Evolutionary conservation across 1,284 basidiomycete species (phyloP), one percentile per base, ranked within the genome.

Genomic region (Flammula alnicola): DNA sequence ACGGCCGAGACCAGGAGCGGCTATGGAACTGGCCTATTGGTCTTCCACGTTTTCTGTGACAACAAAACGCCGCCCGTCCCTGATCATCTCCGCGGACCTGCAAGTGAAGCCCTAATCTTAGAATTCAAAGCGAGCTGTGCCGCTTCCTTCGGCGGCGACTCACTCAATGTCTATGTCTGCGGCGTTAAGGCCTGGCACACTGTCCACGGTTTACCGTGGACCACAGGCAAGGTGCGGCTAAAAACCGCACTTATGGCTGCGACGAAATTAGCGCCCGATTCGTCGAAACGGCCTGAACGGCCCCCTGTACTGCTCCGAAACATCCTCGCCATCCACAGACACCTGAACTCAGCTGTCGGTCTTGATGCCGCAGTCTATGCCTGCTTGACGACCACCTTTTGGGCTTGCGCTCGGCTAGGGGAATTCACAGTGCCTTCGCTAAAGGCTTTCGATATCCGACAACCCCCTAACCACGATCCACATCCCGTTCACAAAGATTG

Each of bases 151-250:
- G n/a, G n/a, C n/a, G n/a, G n/a, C n/a, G n/a, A n/a, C n/a, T n/a
- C n/a, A n/a, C n/a, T n/a, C n/a, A n/a, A n/a, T 0, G 68, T 67
- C 44, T 71, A 68, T 25, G 10, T 60, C 0, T 49, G 46, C 0
- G 64, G 55, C 0, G 30, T 72, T 0, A 10, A 47, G 0, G 69
- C 67, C 0, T 72, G 70, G 70, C 71, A 73, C 46, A 50, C 58
- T 0, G 43, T 72, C 0, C 68, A 73, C 43, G 52, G 66, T 0
- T 41, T 51, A 0, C 12, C 32, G 0, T 72, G 69, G 71, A 1
- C 1, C 0, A 44, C 60, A n/a, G 51, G 61, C 8, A 44, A 63
- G n/a, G n/a, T n/a, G n/a, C n/a, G n/a, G n/a, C n/a, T n/a, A n/a
- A n/a, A n/a, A n/a, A n/a, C n/a, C n/a, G 10, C 8, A 26, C 4